Base-by-base conservation (phyloP, 176 grass and related monocot genomes). In the Rhynchospora tenuis region DNA sequence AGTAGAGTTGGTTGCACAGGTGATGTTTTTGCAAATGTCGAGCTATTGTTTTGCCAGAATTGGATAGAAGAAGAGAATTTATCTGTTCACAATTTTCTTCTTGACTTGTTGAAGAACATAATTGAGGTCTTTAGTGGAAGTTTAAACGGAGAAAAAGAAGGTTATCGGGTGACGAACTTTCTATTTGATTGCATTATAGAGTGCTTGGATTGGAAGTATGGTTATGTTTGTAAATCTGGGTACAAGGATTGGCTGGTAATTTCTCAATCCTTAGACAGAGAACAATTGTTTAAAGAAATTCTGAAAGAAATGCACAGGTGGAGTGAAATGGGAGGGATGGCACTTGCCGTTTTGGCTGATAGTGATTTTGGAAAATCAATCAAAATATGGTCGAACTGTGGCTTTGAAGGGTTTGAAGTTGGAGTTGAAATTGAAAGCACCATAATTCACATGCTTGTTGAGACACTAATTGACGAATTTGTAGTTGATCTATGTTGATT, bases 121-220 rank as follows among this genome's bases (percentile, higher is more conserved):
- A 52, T 80, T 12, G 62, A 57, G 55, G 76, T 69, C 19, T 82
- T 84, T 79, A 68, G 4, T 59, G 83, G 42, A 60, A 78, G 52
- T 27, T 58, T 85, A 59, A 75, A 81, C 23, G 87, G 89, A 50
- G 88, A 90, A 17, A 85, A 84, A 27, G 70, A 79, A 64, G 77
- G 59, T 2, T 85, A 78, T 64, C 83, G 84, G 8, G 77, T 83
- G 1, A 88, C 78, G 26, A 89, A 91, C 60, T 92, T 92, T 70
- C 45, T 97, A 12, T 94, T 93, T 9, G 90, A 97, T 83, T 94
- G 92, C 87, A 92, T 97, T 16, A 63, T 93, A 4, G 86, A 97
- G 31, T 93, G 81, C 22, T 68, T 97, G 84, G 84, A 92, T 82
- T 82, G 44, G 2, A 97, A 84, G 54, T 94, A 87, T 61, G 16